Conservation (phyloP, 1,139 yeast species). For the Pichia sp. region DNA sequence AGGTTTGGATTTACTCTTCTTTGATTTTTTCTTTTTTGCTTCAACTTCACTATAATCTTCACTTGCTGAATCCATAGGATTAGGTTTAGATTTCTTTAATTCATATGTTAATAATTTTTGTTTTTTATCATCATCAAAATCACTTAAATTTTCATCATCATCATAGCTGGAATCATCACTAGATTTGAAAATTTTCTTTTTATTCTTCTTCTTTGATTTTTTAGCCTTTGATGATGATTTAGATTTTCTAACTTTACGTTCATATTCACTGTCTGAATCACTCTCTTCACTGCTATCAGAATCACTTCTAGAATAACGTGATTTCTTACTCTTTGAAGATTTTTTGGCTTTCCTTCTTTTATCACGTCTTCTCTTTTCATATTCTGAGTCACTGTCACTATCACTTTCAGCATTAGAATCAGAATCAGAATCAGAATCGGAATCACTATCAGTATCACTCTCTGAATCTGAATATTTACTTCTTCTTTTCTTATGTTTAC, state of each 20-base stretch:
- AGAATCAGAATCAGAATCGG: slow-evolving; percentile 5
- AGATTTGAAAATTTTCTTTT: neutral
- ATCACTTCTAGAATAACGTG: neutral
- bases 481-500: too few relatives aligned
- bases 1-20: too few relatives aligned
- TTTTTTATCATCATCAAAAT: neutral
- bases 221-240: too few relatives aligned
- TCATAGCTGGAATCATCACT: too few relatives aligned
- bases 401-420: slow-evolving; percentile 1
- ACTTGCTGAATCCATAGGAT: neutral
- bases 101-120: slow-evolving; percentile 2
- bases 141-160: neutral
- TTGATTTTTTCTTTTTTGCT: too few relatives aligned
- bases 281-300: too few relatives aligned
- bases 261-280: too few relatives aligned
- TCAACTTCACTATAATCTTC: too few relatives aligned
- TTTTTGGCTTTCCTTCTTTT: too few relatives aligned
- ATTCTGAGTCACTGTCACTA: slow-evolving; percentile 1
- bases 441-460: slow-evolving; percentile 1
- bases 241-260: too few relatives aligned
- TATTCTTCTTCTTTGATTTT: neutral
- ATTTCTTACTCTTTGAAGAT: too few relatives aligned
- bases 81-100: neutral
- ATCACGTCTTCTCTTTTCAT: neutral
- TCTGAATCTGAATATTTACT: too few relatives aligned